Base-by-base conservation (phyloP, 805 yeast species). In the Hagleromyces aurorensis region DNA sequence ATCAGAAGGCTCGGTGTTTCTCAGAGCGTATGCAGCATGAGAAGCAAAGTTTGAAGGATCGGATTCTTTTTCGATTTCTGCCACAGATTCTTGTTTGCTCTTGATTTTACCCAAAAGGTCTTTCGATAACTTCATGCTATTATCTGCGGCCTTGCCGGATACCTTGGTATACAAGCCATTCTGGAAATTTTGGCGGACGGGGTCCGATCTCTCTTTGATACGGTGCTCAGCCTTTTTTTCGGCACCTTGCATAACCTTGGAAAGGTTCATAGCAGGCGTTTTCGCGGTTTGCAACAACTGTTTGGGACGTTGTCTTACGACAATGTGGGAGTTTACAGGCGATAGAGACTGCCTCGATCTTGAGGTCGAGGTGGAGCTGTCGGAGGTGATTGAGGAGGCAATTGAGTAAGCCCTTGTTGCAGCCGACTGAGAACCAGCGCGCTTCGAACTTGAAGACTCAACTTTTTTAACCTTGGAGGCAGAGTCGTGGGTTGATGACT, bases 31-130 rank as follows among this genome's bases (percentile, higher is more conserved):
- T 25, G 64, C 62, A 3, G 73, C 64, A 16, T 59, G 59, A 19
- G 64, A 51, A 12, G 72, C 66, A 37, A 62, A 65, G 28, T 52
- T 43, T 6, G 54, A 36, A 12, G 52, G 42, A 22, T 52, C 49
- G 2, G 85, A 84, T 28, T 84, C 84, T 14, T 69, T 67, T 21
- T 78, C 81, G 10, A 83, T 83, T 30, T 73, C 83, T 6, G 77
- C 65, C 11, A 76, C 69, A 9, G 68, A 52, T 19, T 57, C 59
- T 32, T 8, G 20, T 27, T 37, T 38, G 13, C 36, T 29, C 14
- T 36, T 37, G 19, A 44, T 35, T 13, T 30, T 42, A 29, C 34
- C 30, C 40, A 50, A 37, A 11, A 45, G 39, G 10, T 44, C 46
- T 18, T 41, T 33, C 16, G 45, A 37, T 15, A 50, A 23, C 4